Percentiles rank a stretch among this genome's conserved stretches.
These are phyloP conservation scores for Colletotrichum sp. DNA, from an alignment of 2,329 filamentous ascomycete genomes.

Conservation along the genomic window DNA sequence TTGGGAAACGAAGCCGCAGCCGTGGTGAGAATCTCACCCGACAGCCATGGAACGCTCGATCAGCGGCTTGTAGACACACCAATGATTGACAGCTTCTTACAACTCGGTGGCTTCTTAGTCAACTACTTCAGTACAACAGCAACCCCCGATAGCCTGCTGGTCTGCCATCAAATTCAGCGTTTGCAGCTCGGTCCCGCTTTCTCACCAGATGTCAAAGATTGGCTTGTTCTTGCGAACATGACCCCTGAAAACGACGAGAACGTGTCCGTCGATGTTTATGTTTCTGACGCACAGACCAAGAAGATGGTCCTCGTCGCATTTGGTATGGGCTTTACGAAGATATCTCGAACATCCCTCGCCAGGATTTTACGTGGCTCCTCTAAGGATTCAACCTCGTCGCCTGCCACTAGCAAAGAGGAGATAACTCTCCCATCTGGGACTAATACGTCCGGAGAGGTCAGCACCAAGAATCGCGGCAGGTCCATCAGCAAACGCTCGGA, in stretches of 20 bases:
- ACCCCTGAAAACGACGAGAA: background rate
- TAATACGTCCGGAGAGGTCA: fast-evolving
- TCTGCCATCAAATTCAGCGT: background rate
- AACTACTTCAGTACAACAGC: constrained; percentile 13
- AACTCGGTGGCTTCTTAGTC: constrained; percentile 20
- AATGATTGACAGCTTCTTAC: constrained; percentile 12
- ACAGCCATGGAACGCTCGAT: background rate
- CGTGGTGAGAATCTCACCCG: background rate
- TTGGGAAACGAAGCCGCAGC: background rate
- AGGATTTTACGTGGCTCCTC: background rate
- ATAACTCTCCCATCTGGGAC: fast-evolving
- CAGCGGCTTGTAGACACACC: background rate
- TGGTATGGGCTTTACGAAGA: background rate
- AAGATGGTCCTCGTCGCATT: background rate
- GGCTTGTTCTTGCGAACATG: background rate
- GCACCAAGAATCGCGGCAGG: fast-evolving
- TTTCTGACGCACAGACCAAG: background rate
- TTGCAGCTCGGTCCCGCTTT: background rate
- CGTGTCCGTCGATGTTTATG: background rate
- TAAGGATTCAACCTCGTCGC: fast-evolving
- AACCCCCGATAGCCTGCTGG: background rate
- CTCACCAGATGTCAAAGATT: background rate
- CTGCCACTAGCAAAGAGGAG: fast-evolving
- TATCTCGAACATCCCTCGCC: background rate
- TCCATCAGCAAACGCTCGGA: background rate